Percentiles rank a stretch among this genome's conserved stretches.
Evolutionary conservation across 345 rosid species (phyloP).

Genomic region (Melastoma malabathricum): DNA sequence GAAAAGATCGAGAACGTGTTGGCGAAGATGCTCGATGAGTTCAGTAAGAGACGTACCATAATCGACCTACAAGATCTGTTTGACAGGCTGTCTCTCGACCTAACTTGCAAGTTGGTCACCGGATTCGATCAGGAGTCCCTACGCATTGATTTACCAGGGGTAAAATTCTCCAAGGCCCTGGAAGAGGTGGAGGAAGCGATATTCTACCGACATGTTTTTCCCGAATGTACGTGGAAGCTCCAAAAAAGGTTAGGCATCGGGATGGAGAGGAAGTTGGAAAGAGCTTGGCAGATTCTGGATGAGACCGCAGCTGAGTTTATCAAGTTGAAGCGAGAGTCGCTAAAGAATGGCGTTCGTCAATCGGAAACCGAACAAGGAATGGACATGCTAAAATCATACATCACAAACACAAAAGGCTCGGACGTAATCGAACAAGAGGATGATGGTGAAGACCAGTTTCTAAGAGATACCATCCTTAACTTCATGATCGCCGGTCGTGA

Average conservation of each 20-base stretch:
- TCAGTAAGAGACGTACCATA: conserved; percentile 9
- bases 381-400: conserved; percentile 29
- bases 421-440: background rate
- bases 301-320: conserved; percentile 12
- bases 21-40: conserved; percentile 30
- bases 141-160: conserved; percentile 18
- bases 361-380: conserved; percentile 4
- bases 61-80: conserved; percentile 34
- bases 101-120: conserved; percentile 20
- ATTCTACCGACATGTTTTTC: conserved; percentile 30
- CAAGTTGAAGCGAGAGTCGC: conserved; percentile 16
- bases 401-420: conserved; percentile 7
- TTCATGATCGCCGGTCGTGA: conserved; percentile 50
- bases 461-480: conserved; percentile 41
- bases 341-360: background rate
- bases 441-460: conserved; percentile 21
- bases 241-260: conserved; percentile 34
- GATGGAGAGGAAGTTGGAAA: conserved; percentile 22
- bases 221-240: conserved; percentile 25
- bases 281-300: conserved; percentile 19
- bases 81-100: conserved; percentile 35
- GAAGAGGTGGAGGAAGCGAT: conserved; percentile 36
- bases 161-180: conserved; percentile 24
- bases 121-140: conserved; percentile 33
- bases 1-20: conserved; percentile 31